A percentile compares a stretch with the other conserved stretches of the same genome.
phyloP scores from a whole-genome alignment of 768 basidiomycete genomes.

The Lactifluus subvellereus region DNA sequence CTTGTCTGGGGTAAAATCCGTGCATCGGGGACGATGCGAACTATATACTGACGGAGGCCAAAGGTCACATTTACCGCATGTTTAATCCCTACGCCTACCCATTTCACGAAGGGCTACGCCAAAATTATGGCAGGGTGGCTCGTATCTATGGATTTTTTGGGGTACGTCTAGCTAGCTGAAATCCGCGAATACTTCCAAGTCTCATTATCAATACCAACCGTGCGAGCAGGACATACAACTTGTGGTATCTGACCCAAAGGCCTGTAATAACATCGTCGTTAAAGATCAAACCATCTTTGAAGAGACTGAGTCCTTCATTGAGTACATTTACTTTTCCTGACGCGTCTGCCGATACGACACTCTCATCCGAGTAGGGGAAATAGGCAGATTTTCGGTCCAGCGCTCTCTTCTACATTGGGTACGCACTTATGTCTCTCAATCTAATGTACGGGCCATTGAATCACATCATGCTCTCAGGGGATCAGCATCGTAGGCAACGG shows the following conservation, averaged over 20 bases:
- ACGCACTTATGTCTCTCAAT: neutral
- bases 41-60: neutral
- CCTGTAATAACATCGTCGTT: slow-evolving; percentile 1
- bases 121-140: neutral
- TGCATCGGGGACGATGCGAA: neutral
- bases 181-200: neutral
- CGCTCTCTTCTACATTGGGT: slow-evolving; percentile 1
- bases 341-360: too few species aligned
- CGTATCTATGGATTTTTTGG: neutral
- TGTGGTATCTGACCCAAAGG: slow-evolving; percentile 8
- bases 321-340: neutral
- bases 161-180: neutral
- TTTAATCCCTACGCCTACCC: neutral
- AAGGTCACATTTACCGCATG: neutral
- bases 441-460: neutral
- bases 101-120: neutral
- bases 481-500: slow-evolving; percentile 2
- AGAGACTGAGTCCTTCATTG: neutral
- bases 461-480: neutral
- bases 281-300: slow-evolving; percentile 1
- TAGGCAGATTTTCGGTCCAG: neutral
- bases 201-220: neutral
- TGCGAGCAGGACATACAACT: neutral
- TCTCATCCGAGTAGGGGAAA: neutral
- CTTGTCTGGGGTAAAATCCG: neutral